Percentiles rank a stretch among this genome's conserved stretches.
phyloP scores from a whole-genome alignment of 345 rosid species.

The Sonneratia caseolaris region DNA sequence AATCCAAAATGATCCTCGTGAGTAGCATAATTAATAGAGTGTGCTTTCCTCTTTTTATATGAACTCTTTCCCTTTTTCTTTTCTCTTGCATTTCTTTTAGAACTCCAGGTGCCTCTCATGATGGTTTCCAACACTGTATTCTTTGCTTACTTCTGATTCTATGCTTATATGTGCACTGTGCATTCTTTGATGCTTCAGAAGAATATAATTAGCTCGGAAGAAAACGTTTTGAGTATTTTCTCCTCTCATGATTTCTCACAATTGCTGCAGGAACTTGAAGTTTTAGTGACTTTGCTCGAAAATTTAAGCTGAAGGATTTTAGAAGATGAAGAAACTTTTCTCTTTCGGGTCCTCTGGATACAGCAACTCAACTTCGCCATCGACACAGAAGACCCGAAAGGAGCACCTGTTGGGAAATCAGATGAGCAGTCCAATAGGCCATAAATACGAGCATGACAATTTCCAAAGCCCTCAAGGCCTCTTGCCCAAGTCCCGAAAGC shows the following conservation, averaged over 20 bases:
- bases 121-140: neutral
- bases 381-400: slow-evolving; percentile 35
- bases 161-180: neutral
- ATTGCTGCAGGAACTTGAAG: neutral
- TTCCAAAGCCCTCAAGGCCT: slow-evolving; percentile 27
- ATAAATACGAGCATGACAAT: slow-evolving; percentile 20
- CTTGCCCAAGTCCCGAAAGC: slow-evolving; percentile 43
- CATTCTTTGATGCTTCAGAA: neutral
- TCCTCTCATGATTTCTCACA: neutral
- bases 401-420: slow-evolving; percentile 25
- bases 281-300: neutral
- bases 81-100: neutral
- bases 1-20: neutral
- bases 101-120: slow-evolving; percentile 8
- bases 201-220: neutral
- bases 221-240: neutral
- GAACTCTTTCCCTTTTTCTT: neutral
- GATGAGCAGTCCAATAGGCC: slow-evolving; percentile 22
- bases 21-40: neutral
- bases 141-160: neutral
- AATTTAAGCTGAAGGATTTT: neutral
- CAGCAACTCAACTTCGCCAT: slow-evolving; percentile 33
- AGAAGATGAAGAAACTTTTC: slow-evolving; percentile 77
- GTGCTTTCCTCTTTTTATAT: too few species aligned
- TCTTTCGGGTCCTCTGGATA: slow-evolving; percentile 54